Percentiles rank a stretch among this genome's conserved stretches.
Evolutionary conservation across 2,329 filamentous ascomycete species (phyloP).

Genomic region (Venturia carpophila): DNA sequence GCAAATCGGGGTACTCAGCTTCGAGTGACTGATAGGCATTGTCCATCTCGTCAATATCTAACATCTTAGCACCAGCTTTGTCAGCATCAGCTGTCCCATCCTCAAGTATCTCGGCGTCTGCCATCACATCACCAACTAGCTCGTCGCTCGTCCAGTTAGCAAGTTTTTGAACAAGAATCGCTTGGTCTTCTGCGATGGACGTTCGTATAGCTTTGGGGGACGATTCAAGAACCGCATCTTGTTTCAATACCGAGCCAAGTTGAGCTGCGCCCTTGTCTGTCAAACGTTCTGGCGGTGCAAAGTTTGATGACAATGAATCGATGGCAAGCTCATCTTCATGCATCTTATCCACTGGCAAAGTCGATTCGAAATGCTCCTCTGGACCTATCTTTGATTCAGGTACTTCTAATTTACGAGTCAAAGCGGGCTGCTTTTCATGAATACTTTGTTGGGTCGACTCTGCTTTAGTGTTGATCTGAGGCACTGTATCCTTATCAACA

Average conservation of each 20-base stretch:
- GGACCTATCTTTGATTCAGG: background rate
- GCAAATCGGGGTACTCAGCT: background rate
- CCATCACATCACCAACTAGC: background rate
- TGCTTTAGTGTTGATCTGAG: background rate
- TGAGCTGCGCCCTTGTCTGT: background rate
- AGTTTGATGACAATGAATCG: background rate
- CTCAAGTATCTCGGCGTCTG: background rate
- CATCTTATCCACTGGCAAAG: background rate
- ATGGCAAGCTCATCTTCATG: background rate
- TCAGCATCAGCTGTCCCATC: background rate
- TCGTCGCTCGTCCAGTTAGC: background rate
- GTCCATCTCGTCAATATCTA: background rate
- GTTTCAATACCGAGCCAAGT: background rate
- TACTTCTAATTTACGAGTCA: background rate
- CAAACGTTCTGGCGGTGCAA: background rate
- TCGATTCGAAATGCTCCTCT: background rate
- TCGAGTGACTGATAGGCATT: background rate
- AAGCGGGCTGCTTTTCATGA: background rate
- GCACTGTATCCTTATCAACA: background rate
- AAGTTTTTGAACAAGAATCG: background rate
- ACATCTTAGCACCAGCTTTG: background rate
- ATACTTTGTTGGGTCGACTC: no score
- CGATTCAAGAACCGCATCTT: background rate
- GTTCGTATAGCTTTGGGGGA: background rate
- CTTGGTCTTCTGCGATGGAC: background rate